Evolutionary conservation across 169 alveolate genomes (phyloP).

Genomic region (Babesia sp.): DNA sequence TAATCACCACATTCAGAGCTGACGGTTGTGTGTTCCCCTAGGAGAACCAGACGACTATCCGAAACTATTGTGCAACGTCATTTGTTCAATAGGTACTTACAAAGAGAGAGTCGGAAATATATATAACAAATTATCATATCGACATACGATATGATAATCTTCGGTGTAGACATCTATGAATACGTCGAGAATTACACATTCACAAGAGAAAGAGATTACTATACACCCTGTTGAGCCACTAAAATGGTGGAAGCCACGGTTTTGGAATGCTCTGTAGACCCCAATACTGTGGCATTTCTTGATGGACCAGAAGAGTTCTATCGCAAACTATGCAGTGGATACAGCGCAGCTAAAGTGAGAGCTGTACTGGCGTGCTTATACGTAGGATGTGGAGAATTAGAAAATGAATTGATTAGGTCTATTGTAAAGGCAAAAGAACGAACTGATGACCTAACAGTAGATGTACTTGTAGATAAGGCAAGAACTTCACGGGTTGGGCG

Average conservation of each 20-base stretch:
- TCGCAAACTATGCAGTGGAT: slow-evolving; percentile 55
- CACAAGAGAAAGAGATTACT: too few relatives aligned
- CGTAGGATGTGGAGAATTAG: slow-evolving; percentile 71
- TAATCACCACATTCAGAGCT: too few relatives aligned
- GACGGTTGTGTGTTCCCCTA: too few relatives aligned
- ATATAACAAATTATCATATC: too few relatives aligned
- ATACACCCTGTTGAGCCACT: too few relatives aligned
- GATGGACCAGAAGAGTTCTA: slow-evolving; percentile 71
- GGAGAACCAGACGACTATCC: too few relatives aligned
- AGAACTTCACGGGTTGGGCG: slow-evolving; percentile 51
- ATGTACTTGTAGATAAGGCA: slow-evolving; percentile 68
- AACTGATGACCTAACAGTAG: slow-evolving; percentile 57
- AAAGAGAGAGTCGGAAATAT: too few relatives aligned
- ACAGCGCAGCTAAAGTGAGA: slow-evolving; percentile 58
- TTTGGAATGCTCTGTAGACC: slow-evolving; percentile 65
- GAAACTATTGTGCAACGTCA: too few relatives aligned
- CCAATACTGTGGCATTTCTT: slow-evolving; percentile 56
- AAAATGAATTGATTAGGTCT: slow-evolving; percentile 59
- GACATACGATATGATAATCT: too few relatives aligned
- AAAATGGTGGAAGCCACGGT: slow-evolving; percentile 49
- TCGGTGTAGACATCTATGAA: too few relatives aligned
- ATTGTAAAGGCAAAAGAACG: slow-evolving; percentile 55
- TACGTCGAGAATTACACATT: too few relatives aligned
- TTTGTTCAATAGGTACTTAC: too few relatives aligned
- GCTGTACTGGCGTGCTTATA: slow-evolving; percentile 73